These are phyloP conservation scores for Lachnellula willkommii DNA, from an alignment of 2,329 filamentous ascomycete species.

Conservation along the genomic window DNA sequence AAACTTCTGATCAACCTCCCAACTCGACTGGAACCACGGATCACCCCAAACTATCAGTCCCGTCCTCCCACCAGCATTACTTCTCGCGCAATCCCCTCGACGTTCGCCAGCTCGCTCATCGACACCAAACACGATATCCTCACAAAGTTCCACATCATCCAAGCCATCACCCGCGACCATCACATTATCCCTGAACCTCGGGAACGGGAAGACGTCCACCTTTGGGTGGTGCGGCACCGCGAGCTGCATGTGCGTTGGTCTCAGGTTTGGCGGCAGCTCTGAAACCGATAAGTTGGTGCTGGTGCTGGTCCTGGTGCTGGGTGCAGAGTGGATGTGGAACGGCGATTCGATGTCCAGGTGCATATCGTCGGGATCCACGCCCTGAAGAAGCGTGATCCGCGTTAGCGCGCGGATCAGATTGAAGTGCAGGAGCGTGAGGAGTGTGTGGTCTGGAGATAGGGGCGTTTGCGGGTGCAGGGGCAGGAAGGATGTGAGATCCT, in stretches of 20 bases:
- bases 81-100: background rate
- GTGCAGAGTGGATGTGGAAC: constrained; percentile 6
- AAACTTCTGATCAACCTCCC: constrained; percentile 44
- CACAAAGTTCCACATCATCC: constrained; percentile 34
- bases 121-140: constrained; percentile 34
- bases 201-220: constrained; percentile 35
- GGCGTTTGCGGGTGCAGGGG: background rate
- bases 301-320: no score
- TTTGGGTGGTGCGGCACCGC: constrained; percentile 38
- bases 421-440: constrained; percentile 35
- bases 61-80: constrained; percentile 16
- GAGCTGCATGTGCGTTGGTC: constrained; percentile 36
- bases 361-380: constrained; percentile 15
- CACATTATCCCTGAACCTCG: constrained; percentile 37
- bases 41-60: constrained; percentile 46
- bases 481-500: constrained; percentile 9
- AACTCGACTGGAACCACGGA: constrained; percentile 39
- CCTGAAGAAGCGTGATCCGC: constrained; percentile 32
- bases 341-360: constrained; percentile 16
- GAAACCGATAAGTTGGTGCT: background rate
- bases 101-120: background rate
- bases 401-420: constrained; percentile 35
- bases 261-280: constrained; percentile 21
- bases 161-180: constrained; percentile 30
- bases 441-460: constrained; percentile 19